Percentiles rank a stretch among this genome's conserved stretches.
These are phyloP conservation scores for Pythium pyrilobum DNA, from an alignment of 352 stramenopile species.

Conservation along the genomic window DNA sequence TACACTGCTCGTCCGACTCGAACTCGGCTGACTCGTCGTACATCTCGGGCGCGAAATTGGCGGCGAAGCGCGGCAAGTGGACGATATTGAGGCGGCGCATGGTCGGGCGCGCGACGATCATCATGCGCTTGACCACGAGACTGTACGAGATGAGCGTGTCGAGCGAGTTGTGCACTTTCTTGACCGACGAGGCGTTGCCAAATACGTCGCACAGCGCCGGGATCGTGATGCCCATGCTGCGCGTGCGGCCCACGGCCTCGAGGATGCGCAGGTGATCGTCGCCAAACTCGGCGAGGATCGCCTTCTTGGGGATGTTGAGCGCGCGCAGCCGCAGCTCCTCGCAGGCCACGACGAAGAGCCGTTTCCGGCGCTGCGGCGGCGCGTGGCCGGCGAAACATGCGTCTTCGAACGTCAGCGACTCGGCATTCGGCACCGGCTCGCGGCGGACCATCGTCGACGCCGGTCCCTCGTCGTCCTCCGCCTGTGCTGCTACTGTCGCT, in stretches of 20 bases:
- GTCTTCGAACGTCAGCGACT: constrained; percentile 11
- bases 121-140: constrained; percentile 77
- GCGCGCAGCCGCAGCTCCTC: constrained; percentile 59
- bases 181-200: constrained; percentile 34
- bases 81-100: constrained; percentile 79
- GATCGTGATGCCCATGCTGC: constrained; percentile 51
- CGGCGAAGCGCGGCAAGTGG: constrained; percentile 66
- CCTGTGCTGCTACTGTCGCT: neutral
- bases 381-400: neutral
- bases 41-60: constrained; percentile 54
- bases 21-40: constrained; percentile 69
- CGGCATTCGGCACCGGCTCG: constrained; percentile 6
- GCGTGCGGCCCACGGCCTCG: constrained; percentile 47
- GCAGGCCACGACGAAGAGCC: constrained; percentile 46
- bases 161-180: constrained; percentile 68
- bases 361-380: neutral
- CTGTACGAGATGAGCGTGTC: constrained; percentile 76
- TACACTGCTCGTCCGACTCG: constrained; percentile 77
- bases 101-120: constrained; percentile 54
- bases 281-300: constrained; percentile 57
- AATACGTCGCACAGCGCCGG: constrained; percentile 36
- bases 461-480: neutral
- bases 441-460: neutral
- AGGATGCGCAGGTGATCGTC: constrained; percentile 61
- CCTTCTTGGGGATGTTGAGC: constrained; percentile 57